phyloP scores from a whole-genome alignment of 2,329 filamentous ascomycete species.

The Fusarium sp. region DNA sequence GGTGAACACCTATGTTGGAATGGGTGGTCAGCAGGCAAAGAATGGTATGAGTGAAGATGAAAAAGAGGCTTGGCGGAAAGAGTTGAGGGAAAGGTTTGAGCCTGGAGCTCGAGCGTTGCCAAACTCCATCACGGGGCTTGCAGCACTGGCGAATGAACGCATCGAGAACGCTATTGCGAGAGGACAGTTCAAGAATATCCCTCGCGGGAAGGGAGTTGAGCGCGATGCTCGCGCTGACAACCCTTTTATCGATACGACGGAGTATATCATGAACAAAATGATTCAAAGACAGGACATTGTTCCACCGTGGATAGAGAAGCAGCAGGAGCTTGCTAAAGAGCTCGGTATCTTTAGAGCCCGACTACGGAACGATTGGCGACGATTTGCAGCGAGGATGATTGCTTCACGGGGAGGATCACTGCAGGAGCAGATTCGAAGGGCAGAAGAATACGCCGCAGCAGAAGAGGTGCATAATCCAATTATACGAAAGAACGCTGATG shows the following conservation, averaged over 20 bases:
- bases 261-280: conserved; percentile 99
- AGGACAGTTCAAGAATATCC: conserved; percentile 88
- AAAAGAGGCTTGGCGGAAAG: conserved; percentile 74
- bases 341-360: conserved; percentile 77
- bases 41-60: conserved; percentile 75
- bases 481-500: conserved; percentile 56
- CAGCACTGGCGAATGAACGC: conserved; percentile 86
- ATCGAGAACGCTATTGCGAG: conserved; percentile 95
- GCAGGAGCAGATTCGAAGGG: conserved; percentile 76
- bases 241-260: conserved; percentile 94
- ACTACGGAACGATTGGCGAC: conserved; percentile 85
- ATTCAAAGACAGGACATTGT: conserved; percentile 96
- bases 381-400: conserved; percentile 84
- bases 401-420: conserved; percentile 80
- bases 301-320: conserved; percentile 98
- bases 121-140: conserved; percentile 80
- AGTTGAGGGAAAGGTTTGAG: conserved; percentile 84
- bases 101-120: conserved; percentile 79
- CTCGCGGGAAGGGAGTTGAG: conserved; percentile 81
- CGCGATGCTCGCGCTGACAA: conserved; percentile 85
- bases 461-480: conserved; percentile 75
- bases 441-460: conserved; percentile 79
- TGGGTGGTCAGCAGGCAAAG: conserved; percentile 61
- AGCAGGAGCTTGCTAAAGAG: conserved; percentile 84
- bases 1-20: conserved; percentile 62